Percentiles rank a stretch among this genome's conserved stretches.
These are phyloP conservation scores for Rhodamnia rubescens DNA, from an alignment of 345 rosid genomes.

Conservation along the genomic window DNA sequence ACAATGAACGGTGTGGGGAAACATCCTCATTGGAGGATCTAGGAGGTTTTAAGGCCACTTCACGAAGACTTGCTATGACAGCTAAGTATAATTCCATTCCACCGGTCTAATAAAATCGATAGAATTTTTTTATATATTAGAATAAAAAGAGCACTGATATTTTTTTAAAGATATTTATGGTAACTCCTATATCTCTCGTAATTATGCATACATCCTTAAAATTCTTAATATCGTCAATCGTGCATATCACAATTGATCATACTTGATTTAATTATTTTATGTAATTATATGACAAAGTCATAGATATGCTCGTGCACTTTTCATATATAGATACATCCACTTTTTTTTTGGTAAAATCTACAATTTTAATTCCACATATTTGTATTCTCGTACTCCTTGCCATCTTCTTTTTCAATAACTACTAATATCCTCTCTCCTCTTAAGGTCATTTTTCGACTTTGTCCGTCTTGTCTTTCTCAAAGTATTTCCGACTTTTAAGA, in stretches of 20 bases:
- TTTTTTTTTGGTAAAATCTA: background rate
- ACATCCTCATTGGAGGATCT: no score
- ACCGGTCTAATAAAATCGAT: background rate
- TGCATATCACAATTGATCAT: background rate
- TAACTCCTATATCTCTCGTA: background rate
- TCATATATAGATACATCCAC: background rate
- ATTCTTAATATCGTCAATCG: background rate
- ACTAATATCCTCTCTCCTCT: no score
- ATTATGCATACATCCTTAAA: background rate
- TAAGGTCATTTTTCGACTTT: no score
- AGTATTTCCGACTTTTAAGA: no score
- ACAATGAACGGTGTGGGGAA: no score
- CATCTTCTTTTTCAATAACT: background rate
- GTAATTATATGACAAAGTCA: background rate
- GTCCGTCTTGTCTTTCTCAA: no score
- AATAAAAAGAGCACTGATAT: background rate
- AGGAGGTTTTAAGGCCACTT: no score
- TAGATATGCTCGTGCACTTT: background rate
- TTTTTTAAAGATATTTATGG: background rate
- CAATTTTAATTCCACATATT: background rate
- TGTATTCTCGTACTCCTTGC: background rate
- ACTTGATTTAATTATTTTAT: background rate
- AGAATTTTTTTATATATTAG: background rate
- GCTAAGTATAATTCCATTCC: background rate
- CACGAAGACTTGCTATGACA: background rate